These are phyloP conservation scores for Russula olivacea DNA, from an alignment of 768 basidiomycete genomes.

Conservation along the genomic window DNA sequence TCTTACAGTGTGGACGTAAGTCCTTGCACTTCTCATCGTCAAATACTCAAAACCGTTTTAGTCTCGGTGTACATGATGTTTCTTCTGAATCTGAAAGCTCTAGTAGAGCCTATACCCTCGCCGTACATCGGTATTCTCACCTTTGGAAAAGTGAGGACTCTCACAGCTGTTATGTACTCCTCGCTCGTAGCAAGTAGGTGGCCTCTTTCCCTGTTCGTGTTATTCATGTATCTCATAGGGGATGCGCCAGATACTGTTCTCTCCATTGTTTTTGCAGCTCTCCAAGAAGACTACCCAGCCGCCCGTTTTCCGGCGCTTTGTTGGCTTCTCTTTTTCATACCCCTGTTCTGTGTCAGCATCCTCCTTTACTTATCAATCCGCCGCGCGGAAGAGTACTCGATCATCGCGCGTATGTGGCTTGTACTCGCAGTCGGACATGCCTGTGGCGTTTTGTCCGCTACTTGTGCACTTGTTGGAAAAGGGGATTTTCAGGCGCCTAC, in stretches of 20 bases:
- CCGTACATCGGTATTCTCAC: neutral
- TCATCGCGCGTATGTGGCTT: conserved; percentile 20
- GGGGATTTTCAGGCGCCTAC: conserved; percentile 21
- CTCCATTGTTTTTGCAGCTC: conserved; percentile 13
- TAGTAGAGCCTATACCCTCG: conserved; percentile 18
- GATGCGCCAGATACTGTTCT: conserved; percentile 13
- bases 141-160: conserved; percentile 2
- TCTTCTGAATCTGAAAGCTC: conserved; percentile 18
- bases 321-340: conserved; percentile 22
- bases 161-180: conserved; percentile 15
- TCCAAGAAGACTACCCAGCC: conserved; percentile 18
- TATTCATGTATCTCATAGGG: neutral
- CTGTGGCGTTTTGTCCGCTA: conserved; percentile 11
- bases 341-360: conserved; percentile 15
- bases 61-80: conserved; percentile 17
- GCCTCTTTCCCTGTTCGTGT: neutral
- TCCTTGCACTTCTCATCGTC: neutral
- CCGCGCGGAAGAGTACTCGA: conserved; percentile 8
- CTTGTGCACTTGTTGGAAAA: conserved; percentile 16
- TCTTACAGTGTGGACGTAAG: conserved; percentile 20
- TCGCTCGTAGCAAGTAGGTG: conserved; percentile 12
- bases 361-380: conserved; percentile 19
- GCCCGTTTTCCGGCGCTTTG: conserved; percentile 19
- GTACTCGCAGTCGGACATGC: conserved; percentile 18
- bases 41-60: neutral